These are phyloP conservation scores for Alternaria angustiovoidea DNA, from an alignment of 2,329 filamentous ascomycete genomes.

Conservation along the genomic window DNA sequence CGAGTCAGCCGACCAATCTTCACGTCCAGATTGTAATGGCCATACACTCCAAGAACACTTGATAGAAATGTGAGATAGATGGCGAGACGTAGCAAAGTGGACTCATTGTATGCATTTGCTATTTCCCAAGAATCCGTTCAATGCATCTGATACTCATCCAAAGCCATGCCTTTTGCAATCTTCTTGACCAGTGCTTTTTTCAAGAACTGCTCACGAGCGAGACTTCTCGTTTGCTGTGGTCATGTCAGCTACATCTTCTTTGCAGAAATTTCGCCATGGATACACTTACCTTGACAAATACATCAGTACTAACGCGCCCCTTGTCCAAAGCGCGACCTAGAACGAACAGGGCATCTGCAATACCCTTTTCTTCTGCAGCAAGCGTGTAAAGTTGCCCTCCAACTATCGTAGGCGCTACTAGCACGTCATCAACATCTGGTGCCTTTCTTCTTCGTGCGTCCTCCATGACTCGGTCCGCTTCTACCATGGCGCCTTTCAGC, in stretches of 20 bases:
- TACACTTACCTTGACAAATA: conserved; percentile 73
- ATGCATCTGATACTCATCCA: conserved; percentile 56
- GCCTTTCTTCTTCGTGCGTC: conserved; percentile 72
- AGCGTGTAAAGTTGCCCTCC: conserved; percentile 90
- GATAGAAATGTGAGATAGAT: background rate
- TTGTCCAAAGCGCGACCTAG: conserved; percentile 77
- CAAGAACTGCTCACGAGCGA: conserved; percentile 82
- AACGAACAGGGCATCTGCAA: conserved; percentile 87
- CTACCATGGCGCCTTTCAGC: conserved; percentile 76
- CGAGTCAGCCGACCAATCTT: background rate
- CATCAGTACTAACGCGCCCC: conserved; percentile 73
- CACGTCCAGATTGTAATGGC: background rate
- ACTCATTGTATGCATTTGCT: background rate
- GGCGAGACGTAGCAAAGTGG: background rate
- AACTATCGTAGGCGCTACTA: conserved; percentile 93
- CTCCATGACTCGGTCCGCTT: conserved; percentile 80
- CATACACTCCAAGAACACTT: background rate
- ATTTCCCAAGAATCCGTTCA: conserved; percentile 10
- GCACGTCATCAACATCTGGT: conserved; percentile 85
- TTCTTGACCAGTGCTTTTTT: conserved; percentile 83
- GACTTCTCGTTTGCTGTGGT: conserved; percentile 66
- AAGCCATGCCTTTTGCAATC: conserved; percentile 78
- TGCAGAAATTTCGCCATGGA: background rate
- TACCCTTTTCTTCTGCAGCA: conserved; percentile 85
- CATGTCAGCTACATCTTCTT: conserved; percentile 14